A percentile compares a stretch with the other conserved stretches of the same genome.
Conservation (phyloP, 2,329 filamentous ascomycete species). For the Amphichorda felina region DNA sequence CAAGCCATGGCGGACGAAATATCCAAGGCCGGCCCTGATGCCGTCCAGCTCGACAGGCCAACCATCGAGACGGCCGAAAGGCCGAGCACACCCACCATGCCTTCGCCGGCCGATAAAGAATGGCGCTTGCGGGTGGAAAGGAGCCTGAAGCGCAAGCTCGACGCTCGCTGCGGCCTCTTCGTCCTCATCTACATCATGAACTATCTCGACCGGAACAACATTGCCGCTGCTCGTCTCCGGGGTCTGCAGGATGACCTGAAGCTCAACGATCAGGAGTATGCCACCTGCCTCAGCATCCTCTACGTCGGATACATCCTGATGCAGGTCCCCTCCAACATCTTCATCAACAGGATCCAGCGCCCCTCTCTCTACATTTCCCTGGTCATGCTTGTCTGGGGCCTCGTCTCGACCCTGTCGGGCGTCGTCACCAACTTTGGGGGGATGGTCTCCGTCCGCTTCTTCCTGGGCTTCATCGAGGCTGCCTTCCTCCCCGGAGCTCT, state of each 20-base stretch:
- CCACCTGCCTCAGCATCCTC: constrained; percentile 50
- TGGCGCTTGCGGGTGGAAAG: too few species aligned
- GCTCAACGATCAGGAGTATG: constrained; percentile 46
- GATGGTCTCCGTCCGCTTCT: constrained; percentile 44
- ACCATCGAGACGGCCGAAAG: too few species aligned
- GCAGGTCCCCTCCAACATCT: constrained; percentile 48
- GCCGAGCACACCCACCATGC: too few species aligned
- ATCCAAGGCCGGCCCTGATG: too few species aligned
- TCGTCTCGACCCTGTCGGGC: constrained; percentile 46
- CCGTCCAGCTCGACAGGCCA: too few species aligned
- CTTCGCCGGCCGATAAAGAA: too few species aligned
- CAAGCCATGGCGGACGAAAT: too few species aligned
- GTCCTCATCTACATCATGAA: constrained; percentile 67
- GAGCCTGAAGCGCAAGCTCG: constrained; percentile 58
- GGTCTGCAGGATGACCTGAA: constrained; percentile 47
- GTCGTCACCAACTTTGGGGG: constrained; percentile 37
- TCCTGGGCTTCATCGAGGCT: constrained; percentile 51
- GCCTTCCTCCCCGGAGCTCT: constrained; percentile 53
- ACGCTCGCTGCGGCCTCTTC: constrained; percentile 54
- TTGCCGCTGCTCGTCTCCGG: constrained; percentile 53
- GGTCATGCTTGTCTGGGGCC: constrained; percentile 47
- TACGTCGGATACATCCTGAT: constrained; percentile 57
- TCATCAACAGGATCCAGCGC: constrained; percentile 40
- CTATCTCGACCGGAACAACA: constrained; percentile 59
- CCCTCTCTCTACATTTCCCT: constrained; percentile 37